Evolutionary conservation across 371 early-diverging fungal species (phyloP).

Genomic region (Rhizomucor pusillus): DNA sequence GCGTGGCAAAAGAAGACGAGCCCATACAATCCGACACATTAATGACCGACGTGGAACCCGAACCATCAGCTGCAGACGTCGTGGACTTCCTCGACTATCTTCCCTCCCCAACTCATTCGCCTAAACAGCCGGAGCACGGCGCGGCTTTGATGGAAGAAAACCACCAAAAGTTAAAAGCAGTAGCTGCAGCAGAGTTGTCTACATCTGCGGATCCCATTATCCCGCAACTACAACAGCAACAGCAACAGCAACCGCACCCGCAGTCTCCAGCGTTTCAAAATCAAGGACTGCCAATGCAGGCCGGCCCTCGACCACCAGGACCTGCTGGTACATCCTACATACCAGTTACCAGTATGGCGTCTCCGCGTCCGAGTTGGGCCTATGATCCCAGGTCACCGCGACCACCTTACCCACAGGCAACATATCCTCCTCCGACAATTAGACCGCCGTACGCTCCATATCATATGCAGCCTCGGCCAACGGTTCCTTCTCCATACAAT

Average conservation of each 20-base stretch:
- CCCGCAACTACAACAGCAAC: conserved; percentile 10
- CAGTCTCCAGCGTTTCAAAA: conserved; percentile 6
- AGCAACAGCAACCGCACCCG: conserved; percentile 9
- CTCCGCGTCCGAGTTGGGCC: conserved; percentile 19
- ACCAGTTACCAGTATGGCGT: neutral
- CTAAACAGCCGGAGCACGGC: conserved; percentile 15
- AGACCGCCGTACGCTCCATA: conserved; percentile 3
- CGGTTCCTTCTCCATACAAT: conserved; percentile 7
- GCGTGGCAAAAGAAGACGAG: conserved; percentile 1
- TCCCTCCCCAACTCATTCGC: conserved; percentile 37
- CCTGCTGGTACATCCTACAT: no score
- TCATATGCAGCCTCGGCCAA: conserved; percentile 13
- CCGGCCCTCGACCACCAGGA: no score
- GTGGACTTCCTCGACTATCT: conserved; percentile 35
- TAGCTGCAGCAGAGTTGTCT: conserved; percentile 10
- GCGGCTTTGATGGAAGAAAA: conserved; percentile 17
- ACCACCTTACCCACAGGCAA: conserved; percentile 13
- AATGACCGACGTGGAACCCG: conserved; percentile 19
- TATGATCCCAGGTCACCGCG: conserved; percentile 13
- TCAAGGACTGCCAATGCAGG: no score
- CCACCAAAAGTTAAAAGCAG: conserved; percentile 14
- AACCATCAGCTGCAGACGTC: conserved; percentile 37
- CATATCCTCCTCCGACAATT: conserved; percentile 6
- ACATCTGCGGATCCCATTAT: conserved; percentile 13
- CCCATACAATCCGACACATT: neutral